Base-by-base conservation (phyloP, 179 eudicot genomes). In the Amaranthus tricolor region DNA sequence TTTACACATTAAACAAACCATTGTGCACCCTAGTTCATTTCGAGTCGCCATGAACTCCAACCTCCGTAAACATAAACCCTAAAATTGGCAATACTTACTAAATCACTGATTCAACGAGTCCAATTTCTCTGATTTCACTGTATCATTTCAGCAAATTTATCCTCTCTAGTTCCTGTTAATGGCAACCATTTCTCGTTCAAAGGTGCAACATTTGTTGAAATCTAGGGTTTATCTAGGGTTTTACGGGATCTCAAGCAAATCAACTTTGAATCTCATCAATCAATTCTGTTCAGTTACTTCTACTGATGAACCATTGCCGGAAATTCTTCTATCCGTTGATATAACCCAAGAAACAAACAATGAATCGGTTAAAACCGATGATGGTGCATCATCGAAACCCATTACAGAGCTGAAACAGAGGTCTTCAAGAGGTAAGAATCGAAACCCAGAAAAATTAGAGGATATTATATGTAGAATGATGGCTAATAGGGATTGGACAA, bases 401-500 rank as follows among this genome's bases (percentile, higher is more conserved):
- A 54, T 54, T 21, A 45, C 64, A 20, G 70, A 59, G 71, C 45
- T n/a, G 71, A 71, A 64, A 9, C 82, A 17, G 82, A 79, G 88
- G 72, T 45, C 40, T 57, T 74, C 55, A 43, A 76, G 87, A 84
- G 91, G 88, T 82, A 87, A 74, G 85, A 76, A 48, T 58, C 86
- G 74, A 51, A 87, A 71, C 88, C 83, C 87, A 31, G 97, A 92
- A 83, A 90, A 86, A 15, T 1, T 87, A 20, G 96, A 92, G 84
- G 89, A 88, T 85, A 65, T 81, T 17, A 87, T 94, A 9, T 86
- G 88, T 80, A 85, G 93, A 72, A 94, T 94, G 98, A 90, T 94
- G 94, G 87, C 92, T 24, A 94, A 83, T 78, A 80, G 98, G 73
- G 90, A 84, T 0, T 94, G 97, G 98, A 94, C 97, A 2, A 92